Evolutionary conservation across 73 alveolate species (phyloP).

Genomic region (Blepharisma japonicum): DNA sequence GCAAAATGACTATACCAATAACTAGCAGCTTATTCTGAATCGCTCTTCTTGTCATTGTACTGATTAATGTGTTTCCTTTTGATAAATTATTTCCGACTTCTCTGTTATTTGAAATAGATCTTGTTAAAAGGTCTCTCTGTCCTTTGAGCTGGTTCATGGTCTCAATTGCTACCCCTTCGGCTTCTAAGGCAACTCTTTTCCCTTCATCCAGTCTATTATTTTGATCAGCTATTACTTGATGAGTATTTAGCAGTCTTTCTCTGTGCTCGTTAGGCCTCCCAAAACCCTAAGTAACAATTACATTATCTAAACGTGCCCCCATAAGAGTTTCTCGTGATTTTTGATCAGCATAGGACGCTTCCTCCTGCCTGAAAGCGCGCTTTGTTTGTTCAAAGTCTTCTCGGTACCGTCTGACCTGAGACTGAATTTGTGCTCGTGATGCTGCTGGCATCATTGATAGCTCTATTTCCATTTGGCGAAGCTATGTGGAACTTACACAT

Average conservation of each 20-base stretch:
- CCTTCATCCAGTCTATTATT: slow-evolving; percentile 1
- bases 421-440: background rate
- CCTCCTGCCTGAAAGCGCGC: background rate
- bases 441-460: slow-evolving; percentile 21
- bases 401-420: slow-evolving; percentile 1
- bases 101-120: background rate
- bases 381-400: slow-evolving; percentile 14
- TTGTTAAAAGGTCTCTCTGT: slow-evolving; percentile 1
- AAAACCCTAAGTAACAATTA: background rate
- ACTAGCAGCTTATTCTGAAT: slow-evolving; percentile 3
- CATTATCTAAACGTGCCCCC: slow-evolving; percentile 30
- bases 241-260: slow-evolving; percentile 1
- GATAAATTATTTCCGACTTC: slow-evolving; percentile 17
- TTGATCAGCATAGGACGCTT: background rate
- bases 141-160: slow-evolving; percentile 24
- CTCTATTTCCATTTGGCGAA: slow-evolving; percentile 34
- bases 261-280: slow-evolving; percentile 10
- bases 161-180: slow-evolving; percentile 22
- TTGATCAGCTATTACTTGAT: background rate
- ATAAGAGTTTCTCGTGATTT: slow-evolving; percentile 28
- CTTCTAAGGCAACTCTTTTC: slow-evolving; percentile 6
- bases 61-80: background rate
- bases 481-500: slow-evolving; percentile 24
- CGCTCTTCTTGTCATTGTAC: slow-evolving; percentile 19
- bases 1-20: slow-evolving; percentile 9